Base-by-base conservation (phyloP, 768 basidiomycete genomes). In the Leccinum boreale region DNA sequence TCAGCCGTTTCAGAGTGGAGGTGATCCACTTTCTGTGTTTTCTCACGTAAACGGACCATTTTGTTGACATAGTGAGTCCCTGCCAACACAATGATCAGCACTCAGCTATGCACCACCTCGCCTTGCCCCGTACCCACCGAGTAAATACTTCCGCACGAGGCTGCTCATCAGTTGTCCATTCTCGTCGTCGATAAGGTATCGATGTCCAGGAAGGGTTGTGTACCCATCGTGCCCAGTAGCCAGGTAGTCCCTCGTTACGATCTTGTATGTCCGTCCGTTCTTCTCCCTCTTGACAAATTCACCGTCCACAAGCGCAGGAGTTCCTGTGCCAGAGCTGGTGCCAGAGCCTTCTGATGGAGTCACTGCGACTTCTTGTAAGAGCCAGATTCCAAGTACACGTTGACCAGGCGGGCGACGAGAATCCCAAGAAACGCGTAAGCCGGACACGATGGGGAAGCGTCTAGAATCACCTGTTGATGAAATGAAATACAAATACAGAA, bases 191-290 rank as follows among this genome's bases (percentile, higher is more conserved):
- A 95, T 79, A 42, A 95, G 80, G 63, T 85, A 85, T 57, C 78
- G 78, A 21, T 83, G 78, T 19, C 82, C 85, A 61, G 83, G 84
- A 31, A 96, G 76, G 2, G 86, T 79, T 0, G 74, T 72, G 71
- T 85, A 97, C 0, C 94, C 94, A 64, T 95, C 93, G 62, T 92
- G 90, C 0, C 90, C 91, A 61, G 84, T 75, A 3, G 87, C 85
- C 87, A 95, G 81, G 65, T 95, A 97, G 56, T 92, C 82, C 65
- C 92, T 77, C n/a, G 91, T 93, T 33, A 95, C 86, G 29, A 97
- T 79, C 50, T 79, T 86, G 72, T 94, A 95, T 59, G 75, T 85
- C 63, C 79, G 77, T 2, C 83, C 85, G 2, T 75, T 78, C 47
- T 74, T 74, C 46, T 78, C 75, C 58, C 79, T 81, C 65, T 76